These are phyloP conservation scores for Trypethelium eluteriae DNA, from an alignment of 495 filamentous ascomycete species.

Conservation along the genomic window DNA sequence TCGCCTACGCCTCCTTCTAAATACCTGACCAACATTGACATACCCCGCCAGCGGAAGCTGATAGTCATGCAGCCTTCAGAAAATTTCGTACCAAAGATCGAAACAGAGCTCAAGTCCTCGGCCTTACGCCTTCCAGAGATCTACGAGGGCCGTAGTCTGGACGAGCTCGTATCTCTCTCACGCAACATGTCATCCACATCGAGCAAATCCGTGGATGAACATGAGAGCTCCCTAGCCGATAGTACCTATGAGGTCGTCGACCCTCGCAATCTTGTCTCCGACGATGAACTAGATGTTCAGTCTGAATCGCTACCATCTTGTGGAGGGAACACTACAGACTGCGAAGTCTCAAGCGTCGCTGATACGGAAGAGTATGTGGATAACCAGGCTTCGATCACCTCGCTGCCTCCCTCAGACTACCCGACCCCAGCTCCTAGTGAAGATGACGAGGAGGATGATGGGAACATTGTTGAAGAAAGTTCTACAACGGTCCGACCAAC, in stretches of 20 bases:
- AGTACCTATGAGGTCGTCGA: constrained; percentile 30
- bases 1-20: not conserved
- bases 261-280: constrained; percentile 18
- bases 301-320: constrained; percentile 28
- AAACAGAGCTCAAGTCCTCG: not conserved
- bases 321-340: constrained; percentile 29
- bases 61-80: constrained; percentile 1
- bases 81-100: not conserved
- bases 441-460: constrained; percentile 17
- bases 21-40: not conserved
- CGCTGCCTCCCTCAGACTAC: not conserved
- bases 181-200: constrained; percentile 25
- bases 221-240: constrained; percentile 21
- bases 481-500: constrained; percentile 14
- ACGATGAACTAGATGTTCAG: constrained; percentile 22
- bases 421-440: constrained; percentile 7
- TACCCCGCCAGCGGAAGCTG: not conserved
- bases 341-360: constrained; percentile 21
- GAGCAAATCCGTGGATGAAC: constrained; percentile 18
- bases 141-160: constrained; percentile 4
- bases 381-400: not conserved
- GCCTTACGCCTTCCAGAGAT: not conserved
- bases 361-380: constrained; percentile 16
- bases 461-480: constrained; percentile 13
- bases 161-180: constrained; percentile 17